Conservation (phyloP, 2,329 filamentous ascomycete genomes). For the Beauveria brongniartii region DNA sequence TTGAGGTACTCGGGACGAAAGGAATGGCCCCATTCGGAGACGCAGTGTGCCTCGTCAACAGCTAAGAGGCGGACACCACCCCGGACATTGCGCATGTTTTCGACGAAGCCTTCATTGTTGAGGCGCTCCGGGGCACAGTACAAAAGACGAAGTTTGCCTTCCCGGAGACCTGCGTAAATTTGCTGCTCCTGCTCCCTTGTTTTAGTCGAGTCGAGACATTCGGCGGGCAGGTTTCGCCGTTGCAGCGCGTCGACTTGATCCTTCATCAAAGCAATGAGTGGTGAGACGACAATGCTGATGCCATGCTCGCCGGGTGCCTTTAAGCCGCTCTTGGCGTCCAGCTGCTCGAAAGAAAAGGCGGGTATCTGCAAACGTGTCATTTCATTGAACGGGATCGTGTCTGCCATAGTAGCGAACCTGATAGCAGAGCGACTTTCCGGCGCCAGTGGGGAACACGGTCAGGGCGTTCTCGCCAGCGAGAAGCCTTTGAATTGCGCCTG, state of each 20-base stretch:
- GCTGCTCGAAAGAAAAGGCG: conserved; percentile 36
- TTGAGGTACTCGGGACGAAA: conserved; percentile 45
- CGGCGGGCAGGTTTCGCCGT: conserved; percentile 41
- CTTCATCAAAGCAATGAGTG: conserved; percentile 51
- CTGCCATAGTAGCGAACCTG: conserved; percentile 26
- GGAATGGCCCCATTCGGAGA: conserved; percentile 44
- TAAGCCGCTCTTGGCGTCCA: conserved; percentile 26
- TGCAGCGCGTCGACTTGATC: conserved; percentile 50
- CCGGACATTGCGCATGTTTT: conserved; percentile 43
- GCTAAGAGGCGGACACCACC: conserved; percentile 50
- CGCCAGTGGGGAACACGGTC: conserved; percentile 39
- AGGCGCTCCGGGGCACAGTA: conserved; percentile 53
- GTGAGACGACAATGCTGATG: conserved; percentile 48
- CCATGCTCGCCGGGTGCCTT: conserved; percentile 29
- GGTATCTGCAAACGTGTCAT: conserved; percentile 29
- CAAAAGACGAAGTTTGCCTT: conserved; percentile 42
- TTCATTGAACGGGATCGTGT: background rate
- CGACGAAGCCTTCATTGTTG: conserved; percentile 53
- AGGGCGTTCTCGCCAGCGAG: conserved; percentile 33
- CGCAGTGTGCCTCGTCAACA: conserved; percentile 51
- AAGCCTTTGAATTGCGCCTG: conserved; percentile 30
- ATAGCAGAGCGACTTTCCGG: conserved; percentile 42
- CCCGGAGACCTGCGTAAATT: conserved; percentile 29
- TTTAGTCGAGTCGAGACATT: conserved; percentile 49
- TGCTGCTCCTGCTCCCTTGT: conserved; percentile 35